These are phyloP conservation scores for Aspergillus baeticus DNA, from an alignment of 495 filamentous ascomycete species.

Conservation along the genomic window DNA sequence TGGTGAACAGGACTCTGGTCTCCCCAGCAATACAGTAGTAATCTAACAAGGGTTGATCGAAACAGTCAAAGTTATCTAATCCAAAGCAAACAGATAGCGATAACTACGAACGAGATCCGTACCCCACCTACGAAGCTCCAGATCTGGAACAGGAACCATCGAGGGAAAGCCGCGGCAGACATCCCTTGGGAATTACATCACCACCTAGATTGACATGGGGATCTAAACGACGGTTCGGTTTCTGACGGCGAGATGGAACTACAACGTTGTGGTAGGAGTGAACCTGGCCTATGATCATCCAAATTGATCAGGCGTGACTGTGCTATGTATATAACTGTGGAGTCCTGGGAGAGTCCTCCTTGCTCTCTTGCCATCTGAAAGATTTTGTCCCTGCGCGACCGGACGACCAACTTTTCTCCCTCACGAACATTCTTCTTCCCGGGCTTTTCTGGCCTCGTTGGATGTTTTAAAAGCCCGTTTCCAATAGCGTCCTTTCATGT, in stretches of 20 bases:
- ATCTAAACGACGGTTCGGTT: not conserved
- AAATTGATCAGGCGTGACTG: not conserved
- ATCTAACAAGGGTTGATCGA: too few relatives aligned
- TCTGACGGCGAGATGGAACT: not conserved
- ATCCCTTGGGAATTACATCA: constrained; percentile 14
- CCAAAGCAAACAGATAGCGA: too few relatives aligned
- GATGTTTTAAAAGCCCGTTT: not conserved
- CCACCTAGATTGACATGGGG: not conserved
- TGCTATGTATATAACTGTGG: too few relatives aligned
- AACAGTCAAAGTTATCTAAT: too few relatives aligned
- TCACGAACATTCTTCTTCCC: not conserved
- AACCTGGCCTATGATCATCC: not conserved
- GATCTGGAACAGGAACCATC: not conserved
- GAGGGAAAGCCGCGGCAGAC: not conserved
- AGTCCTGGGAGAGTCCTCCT: too few relatives aligned
- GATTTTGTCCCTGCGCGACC: not conserved
- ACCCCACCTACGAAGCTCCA: too few relatives aligned
- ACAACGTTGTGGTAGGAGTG: not conserved
- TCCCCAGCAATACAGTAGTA: too few relatives aligned
- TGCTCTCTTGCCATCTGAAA: too few relatives aligned
- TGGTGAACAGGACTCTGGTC: not conserved
- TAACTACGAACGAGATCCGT: too few relatives aligned
- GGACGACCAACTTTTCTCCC: not conserved
- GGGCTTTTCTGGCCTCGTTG: not conserved
- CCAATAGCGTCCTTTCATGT: not conserved